These are phyloP conservation scores for Termitomyces sp. DNA, from an alignment of 768 basidiomycete genomes.

Conservation along the genomic window DNA sequence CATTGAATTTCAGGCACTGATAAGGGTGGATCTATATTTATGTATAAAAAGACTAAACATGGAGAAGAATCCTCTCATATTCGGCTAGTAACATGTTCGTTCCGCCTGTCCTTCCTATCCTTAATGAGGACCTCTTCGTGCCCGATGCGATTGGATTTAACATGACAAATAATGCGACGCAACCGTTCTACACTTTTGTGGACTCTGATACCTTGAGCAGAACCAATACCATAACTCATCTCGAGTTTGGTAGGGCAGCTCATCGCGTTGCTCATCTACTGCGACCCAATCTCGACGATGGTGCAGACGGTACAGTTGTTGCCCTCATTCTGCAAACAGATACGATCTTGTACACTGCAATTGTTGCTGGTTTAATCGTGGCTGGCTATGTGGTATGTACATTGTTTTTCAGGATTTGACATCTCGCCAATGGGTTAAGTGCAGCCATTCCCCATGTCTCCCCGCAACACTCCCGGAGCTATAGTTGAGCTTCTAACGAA, in stretches of 20 bases:
- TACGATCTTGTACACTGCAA: slow-evolving; percentile 28
- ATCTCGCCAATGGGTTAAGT: background rate
- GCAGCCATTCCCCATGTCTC: slow-evolving; percentile 36
- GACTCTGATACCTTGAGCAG: background rate
- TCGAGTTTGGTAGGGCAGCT: slow-evolving; percentile 32
- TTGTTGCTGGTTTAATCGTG: slow-evolving; percentile 24
- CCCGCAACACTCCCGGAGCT: slow-evolving; percentile 28
- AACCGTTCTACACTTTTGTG: slow-evolving; percentile 5
- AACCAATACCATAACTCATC: slow-evolving; percentile 25
- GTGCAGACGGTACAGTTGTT: slow-evolving; percentile 25
- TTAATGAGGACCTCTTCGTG: slow-evolving; percentile 3
- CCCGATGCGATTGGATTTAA: slow-evolving; percentile 9
- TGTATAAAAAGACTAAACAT: background rate
- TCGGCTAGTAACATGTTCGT: background rate
- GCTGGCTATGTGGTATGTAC: slow-evolving; percentile 23
- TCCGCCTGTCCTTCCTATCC: background rate
- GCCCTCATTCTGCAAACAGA: slow-evolving; percentile 23
- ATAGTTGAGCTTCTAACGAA: slow-evolving; percentile 29
- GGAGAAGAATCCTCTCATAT: background rate
- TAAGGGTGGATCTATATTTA: background rate
- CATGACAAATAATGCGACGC: slow-evolving; percentile 4
- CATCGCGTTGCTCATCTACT: slow-evolving; percentile 24
- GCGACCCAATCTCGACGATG: slow-evolving; percentile 23
- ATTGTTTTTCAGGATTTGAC: background rate
- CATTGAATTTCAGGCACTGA: background rate